These are phyloP conservation scores for Didymella pomorum DNA, from an alignment of 2,329 filamentous ascomycete species.

Conservation along the genomic window DNA sequence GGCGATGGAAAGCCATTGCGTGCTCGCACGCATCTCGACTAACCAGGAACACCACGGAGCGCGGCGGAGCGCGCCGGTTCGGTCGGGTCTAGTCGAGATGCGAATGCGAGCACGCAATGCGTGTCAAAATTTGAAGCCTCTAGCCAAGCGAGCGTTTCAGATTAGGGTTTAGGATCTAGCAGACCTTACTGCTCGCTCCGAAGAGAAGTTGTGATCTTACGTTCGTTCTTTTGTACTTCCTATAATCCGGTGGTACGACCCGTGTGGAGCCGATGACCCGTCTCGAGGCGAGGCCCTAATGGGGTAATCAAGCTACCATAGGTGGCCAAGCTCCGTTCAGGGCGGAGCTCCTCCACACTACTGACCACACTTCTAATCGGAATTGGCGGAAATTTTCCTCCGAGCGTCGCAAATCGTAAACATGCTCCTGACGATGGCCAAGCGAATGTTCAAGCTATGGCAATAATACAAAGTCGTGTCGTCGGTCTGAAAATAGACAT, in stretches of 20 bases:
- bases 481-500: neutral
- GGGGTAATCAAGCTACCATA: no score
- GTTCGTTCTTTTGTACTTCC: neutral
- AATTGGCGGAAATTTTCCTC: neutral
- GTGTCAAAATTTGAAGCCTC: neutral
- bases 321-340: neutral
- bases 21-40: neutral
- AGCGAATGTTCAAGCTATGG: neutral
- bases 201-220: neutral
- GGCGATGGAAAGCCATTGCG: neutral
- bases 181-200: neutral
- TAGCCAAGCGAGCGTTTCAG: neutral
- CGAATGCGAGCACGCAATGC: no score
- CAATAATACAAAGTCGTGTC: neutral
- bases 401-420: neutral
- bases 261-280: neutral
- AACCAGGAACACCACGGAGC: neutral
- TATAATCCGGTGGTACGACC: neutral
- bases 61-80: neutral
- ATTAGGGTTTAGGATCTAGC: neutral
- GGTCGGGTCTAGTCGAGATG: no score
- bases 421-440: neutral
- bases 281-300: neutral
- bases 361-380: neutral
- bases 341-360: neutral